Evolutionary conservation across 2,329 filamentous ascomycete species (phyloP).

Genomic region (Ascosphaera apis): DNA sequence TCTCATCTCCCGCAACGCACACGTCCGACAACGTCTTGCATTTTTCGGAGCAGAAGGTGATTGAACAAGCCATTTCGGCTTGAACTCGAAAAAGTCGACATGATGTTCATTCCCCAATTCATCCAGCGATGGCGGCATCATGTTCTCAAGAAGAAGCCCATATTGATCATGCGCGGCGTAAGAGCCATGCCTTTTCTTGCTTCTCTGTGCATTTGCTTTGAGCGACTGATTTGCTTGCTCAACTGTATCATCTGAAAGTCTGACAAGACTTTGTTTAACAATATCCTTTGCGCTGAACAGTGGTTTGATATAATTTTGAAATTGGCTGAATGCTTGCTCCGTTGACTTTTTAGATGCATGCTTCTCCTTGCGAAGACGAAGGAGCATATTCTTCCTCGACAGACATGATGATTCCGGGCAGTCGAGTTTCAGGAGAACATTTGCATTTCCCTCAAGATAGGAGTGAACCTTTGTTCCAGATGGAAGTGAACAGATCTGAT

Average conservation of each 20-base stretch:
- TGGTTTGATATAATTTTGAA: conserved; percentile 23
- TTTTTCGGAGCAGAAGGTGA: conserved; percentile 44
- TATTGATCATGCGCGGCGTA: conserved; percentile 33
- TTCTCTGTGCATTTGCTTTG: conserved; percentile 22
- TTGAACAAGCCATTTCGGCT: conserved; percentile 65
- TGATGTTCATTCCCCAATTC: too few species aligned
- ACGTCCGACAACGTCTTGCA: conserved; percentile 49
- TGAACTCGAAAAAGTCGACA: conserved; percentile 41
- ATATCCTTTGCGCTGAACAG: conserved; percentile 33
- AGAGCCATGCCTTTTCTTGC: conserved; percentile 26
- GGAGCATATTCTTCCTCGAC: too few species aligned
- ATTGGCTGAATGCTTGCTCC: conserved; percentile 20
- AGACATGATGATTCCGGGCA: too few species aligned
- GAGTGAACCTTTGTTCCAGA: too few species aligned
- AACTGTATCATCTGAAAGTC: conserved; percentile 22
- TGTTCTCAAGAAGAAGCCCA: conserved; percentile 52
- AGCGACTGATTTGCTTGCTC: conserved; percentile 32
- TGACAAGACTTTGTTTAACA: conserved; percentile 31
- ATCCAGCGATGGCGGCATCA: conserved; percentile 27
- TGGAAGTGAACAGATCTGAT: too few species aligned
- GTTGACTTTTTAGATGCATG: conserved; percentile 30
- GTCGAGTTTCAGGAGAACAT: too few species aligned
- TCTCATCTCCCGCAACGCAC: conserved; percentile 34
- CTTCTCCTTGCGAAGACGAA: conserved; percentile 38
- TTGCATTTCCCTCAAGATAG: too few species aligned